Evolutionary conservation across 208 protist genomes (phyloP), one percentile per base, ranked within the genome.

Genomic region (Leptomonas seymouri): DNA sequence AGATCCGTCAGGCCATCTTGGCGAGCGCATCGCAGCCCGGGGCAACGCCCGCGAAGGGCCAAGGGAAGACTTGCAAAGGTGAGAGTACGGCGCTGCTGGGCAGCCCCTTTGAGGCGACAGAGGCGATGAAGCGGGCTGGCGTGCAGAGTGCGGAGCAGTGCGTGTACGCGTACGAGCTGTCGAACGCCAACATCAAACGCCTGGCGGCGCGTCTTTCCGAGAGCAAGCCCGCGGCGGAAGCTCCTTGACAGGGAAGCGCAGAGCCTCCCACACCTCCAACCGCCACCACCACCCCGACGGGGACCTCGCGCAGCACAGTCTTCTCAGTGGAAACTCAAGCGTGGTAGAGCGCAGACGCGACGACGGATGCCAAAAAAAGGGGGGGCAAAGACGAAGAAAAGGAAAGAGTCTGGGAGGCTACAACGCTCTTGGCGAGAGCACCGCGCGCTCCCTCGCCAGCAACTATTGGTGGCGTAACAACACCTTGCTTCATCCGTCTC

Each of bases 161-260:
- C 1, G 28, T 61, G 18, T 57, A 57, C 45, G 48, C 63, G 23
- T 75, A 64, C 34, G 60, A 34, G 44, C 59, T 61, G 14, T 44
- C 27, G 53, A 68, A 75, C 70, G 11, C 45, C 20, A 18, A 28
- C 45, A 75, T 75, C 45, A 75, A 64, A 18, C 31, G 68, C 0
- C 34, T 67, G 27, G 70, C 70, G 16, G 45, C 53, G 6, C 42
- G 54, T 15, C 54, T 75, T 42, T 20, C 54, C 12, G n/a, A 57
- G 34, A n/a, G 18, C n/a, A 58, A 60, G 21, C 20, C 41, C 6
- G n/a, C 57, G 7, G 41, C 7, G 7, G 41, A 28, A 14, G 23
- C 34, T 28, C 39, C 57, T 8, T 62, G 34, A 34, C 21, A 31
- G 23, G 31, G n/a, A 54, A 30, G 23, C 18, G 14, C n/a, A 3